phyloP scores from a whole-genome alignment of 192 early-diverging fungal genomes.

The Backusella mclennaniae region DNA sequence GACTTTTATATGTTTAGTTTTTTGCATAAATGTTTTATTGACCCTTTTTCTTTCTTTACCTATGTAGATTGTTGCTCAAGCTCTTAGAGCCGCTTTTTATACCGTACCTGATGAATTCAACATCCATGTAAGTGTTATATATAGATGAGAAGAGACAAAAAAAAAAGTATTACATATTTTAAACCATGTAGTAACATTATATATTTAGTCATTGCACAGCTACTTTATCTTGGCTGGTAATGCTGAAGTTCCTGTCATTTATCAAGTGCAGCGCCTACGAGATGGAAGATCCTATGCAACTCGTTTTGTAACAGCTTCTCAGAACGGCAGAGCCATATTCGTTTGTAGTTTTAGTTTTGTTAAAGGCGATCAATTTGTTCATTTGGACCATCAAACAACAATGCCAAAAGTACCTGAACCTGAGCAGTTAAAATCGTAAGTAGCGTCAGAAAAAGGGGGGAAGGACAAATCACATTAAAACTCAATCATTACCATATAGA shows the following conservation, averaged over 20 bases:
- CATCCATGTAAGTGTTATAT: constrained; percentile 44
- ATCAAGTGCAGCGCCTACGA: constrained; percentile 68
- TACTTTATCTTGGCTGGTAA: constrained; percentile 84
- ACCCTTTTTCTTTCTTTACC: background rate
- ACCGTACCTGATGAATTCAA: constrained; percentile 67
- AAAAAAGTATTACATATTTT: no score
- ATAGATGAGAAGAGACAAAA: background rate
- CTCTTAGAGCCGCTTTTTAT: constrained; percentile 70
- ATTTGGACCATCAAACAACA: constrained; percentile 58
- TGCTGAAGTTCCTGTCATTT: constrained; percentile 71
- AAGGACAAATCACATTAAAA: background rate
- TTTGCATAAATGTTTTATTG: background rate
- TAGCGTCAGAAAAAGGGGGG: no score
- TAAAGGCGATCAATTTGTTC: constrained; percentile 45
- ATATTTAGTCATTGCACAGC: constrained; percentile 67
- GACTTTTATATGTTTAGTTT: background rate
- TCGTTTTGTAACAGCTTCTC: constrained; percentile 72
- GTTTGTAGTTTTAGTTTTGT: constrained; percentile 71
- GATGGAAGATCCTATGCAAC: constrained; percentile 57
- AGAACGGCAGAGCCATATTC: constrained; percentile 78
- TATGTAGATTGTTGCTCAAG: constrained; percentile 46
- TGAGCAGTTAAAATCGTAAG: constrained; percentile 20
- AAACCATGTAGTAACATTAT: no score
- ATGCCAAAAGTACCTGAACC: constrained; percentile 26
- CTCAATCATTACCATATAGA: background rate